Evolutionary conservation across 2,329 filamentous ascomycete genomes (phyloP).

Genomic region (Septoria petroselini): DNA sequence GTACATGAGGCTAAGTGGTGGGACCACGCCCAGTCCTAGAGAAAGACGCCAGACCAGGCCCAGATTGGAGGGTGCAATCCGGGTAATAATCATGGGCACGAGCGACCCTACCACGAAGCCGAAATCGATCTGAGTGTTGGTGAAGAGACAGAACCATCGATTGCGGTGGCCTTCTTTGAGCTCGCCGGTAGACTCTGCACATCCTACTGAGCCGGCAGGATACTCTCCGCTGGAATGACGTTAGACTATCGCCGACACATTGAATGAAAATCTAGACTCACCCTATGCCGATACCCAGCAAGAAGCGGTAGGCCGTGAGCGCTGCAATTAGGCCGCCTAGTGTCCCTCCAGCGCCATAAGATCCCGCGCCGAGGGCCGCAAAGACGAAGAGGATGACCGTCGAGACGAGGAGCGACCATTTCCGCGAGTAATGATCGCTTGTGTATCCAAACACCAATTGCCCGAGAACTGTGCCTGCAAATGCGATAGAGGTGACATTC

Average conservation of each 20-base stretch:
- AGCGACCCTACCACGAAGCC: conserved; percentile 80
- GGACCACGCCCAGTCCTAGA: conserved; percentile 74
- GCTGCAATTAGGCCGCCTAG: conserved; percentile 70
- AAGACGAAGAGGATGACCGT: conserved; percentile 84
- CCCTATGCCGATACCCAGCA: conserved; percentile 55
- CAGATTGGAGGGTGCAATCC: conserved; percentile 51
- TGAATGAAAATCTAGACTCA: too few relatives aligned
- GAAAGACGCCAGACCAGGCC: conserved; percentile 78
- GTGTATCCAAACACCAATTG: conserved; percentile 78
- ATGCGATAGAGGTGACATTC: conserved; percentile 73
- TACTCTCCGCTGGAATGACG: conserved; percentile 57
- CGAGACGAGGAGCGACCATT: conserved; percentile 74
- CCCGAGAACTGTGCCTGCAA: conserved; percentile 80
- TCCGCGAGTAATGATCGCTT: conserved; percentile 80
- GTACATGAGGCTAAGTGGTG: conserved; percentile 67
- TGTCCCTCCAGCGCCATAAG: conserved; percentile 70
- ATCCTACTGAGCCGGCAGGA: conserved; percentile 77
- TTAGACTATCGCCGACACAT: background rate
- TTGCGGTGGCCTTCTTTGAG: conserved; percentile 78
- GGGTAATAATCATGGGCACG: conserved; percentile 63
- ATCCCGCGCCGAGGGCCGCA: conserved; percentile 71
- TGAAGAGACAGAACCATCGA: conserved; percentile 75
- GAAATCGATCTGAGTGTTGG: conserved; percentile 80
- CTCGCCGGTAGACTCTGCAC: conserved; percentile 79
- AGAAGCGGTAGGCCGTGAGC: conserved; percentile 79